These are phyloP conservation scores for Combretum micranthum DNA, from an alignment of 345 rosid species.

Conservation along the genomic window DNA sequence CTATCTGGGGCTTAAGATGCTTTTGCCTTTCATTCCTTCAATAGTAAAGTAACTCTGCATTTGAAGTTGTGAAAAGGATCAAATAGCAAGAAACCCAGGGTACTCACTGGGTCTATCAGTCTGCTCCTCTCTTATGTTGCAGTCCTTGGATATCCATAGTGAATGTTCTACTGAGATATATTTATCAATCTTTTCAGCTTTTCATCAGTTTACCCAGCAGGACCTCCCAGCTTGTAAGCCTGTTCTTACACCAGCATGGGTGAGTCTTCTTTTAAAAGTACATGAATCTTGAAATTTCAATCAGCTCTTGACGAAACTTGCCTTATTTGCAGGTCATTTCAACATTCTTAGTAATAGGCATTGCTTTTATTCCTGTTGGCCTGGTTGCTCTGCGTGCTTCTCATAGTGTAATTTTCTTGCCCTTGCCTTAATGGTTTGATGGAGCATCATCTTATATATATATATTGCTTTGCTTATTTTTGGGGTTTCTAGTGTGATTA, in stretches of 20 bases:
- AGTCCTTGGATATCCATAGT: background rate
- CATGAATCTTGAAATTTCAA: background rate
- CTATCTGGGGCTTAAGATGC: too few species aligned
- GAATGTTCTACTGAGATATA: background rate
- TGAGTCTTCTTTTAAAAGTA: conserved; percentile 20
- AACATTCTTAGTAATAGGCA: conserved; percentile 43
- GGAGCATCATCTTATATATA: too few species aligned
- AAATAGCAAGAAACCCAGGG: too few species aligned
- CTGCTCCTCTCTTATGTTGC: background rate
- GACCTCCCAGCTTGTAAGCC: conserved; percentile 87
- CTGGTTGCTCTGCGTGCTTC: conserved; percentile 56
- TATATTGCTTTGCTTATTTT: too few species aligned
- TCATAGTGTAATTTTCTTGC: conserved; percentile 32
- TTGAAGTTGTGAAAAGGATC: too few species aligned
- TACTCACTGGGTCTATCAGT: background rate
- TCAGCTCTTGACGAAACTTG: conserved; percentile 1
- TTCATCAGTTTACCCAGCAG: conserved; percentile 64
- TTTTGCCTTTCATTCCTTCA: too few species aligned
- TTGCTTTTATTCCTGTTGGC: conserved; percentile 58
- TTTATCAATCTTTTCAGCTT: conserved; percentile 30
- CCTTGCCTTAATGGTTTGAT: background rate
- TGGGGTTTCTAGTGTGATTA: background rate
- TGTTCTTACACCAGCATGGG: conserved; percentile 67
- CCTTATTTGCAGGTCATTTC: conserved; percentile 46
- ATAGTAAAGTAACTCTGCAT: too few species aligned